Evolutionary conservation across 139 green algal genomes (phyloP).

Genomic region (Coccomyxa sp.): DNA sequence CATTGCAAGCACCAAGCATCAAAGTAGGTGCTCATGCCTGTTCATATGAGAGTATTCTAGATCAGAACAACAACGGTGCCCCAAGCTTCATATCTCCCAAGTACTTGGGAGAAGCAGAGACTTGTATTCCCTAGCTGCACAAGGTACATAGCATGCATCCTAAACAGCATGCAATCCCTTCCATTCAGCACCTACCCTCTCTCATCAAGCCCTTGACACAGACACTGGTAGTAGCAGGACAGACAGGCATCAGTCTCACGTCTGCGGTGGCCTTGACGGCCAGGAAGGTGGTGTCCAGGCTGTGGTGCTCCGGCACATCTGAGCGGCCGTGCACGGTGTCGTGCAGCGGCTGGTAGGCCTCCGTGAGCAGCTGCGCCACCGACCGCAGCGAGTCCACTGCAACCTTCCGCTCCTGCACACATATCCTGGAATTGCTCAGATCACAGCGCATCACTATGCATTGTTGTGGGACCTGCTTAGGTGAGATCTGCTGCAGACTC

Average conservation of each 20-base stretch:
- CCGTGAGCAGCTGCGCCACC: slow-evolving; percentile 9
- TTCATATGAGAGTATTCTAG: too few species aligned
- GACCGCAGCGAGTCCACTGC: slow-evolving; percentile 20
- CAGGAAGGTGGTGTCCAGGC: slow-evolving; percentile 20
- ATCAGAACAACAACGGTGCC: too few species aligned
- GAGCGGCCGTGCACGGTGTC: slow-evolving; percentile 1
- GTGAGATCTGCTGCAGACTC: too few species aligned
- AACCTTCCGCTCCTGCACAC: slow-evolving; percentile 5
- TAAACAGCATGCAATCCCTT: too few species aligned
- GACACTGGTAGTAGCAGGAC: not conserved
- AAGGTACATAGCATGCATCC: too few species aligned
- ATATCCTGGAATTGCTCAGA: too few species aligned
- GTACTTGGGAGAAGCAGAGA: too few species aligned
- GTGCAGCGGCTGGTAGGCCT: slow-evolving; percentile 4
- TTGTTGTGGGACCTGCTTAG: too few species aligned
- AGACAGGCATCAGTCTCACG: not conserved
- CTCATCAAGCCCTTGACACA: not conserved
- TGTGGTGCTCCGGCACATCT: slow-evolving; percentile 17
- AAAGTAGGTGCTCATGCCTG: not conserved
- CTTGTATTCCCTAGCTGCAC: too few species aligned
- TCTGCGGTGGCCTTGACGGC: slow-evolving; percentile 14
- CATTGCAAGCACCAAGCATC: not conserved
- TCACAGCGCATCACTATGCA: too few species aligned
- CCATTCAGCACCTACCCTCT: too few species aligned
- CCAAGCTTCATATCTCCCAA: too few species aligned